Evolutionary conservation across 2,329 filamentous ascomycete species (phyloP).

Genomic region (Exophiala bonariae): DNA sequence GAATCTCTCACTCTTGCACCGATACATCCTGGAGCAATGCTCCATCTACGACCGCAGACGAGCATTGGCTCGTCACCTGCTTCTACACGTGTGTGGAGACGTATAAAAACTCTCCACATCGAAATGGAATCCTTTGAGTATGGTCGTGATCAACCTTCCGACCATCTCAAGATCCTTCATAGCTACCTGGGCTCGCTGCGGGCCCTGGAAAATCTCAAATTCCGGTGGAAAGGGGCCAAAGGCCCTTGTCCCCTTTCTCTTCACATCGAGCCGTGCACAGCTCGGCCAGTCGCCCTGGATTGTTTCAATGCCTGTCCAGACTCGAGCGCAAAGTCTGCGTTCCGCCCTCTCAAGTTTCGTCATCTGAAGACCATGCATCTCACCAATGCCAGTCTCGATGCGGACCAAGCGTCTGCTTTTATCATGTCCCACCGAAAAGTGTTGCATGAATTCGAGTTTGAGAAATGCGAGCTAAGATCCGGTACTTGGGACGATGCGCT

Average conservation of each 20-base stretch:
- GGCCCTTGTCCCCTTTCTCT: conserved; percentile 74
- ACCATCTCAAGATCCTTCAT: conserved; percentile 77
- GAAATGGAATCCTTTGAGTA: conserved; percentile 71
- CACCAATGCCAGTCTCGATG: conserved; percentile 71
- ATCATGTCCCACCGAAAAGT: conserved; percentile 66
- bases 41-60: conserved; percentile 72
- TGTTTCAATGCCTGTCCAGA: conserved; percentile 36
- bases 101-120: conserved; percentile 73
- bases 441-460: conserved; percentile 76
- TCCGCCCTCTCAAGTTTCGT: conserved; percentile 63
- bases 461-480: conserved; percentile 68
- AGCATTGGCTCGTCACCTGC: conserved; percentile 75
- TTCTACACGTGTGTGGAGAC: conserved; percentile 71
- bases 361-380: conserved; percentile 68
- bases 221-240: conserved; percentile 72
- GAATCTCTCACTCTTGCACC: conserved; percentile 69
- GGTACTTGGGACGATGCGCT: conserved; percentile 82
- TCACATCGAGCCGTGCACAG: conserved; percentile 65
- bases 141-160: conserved; percentile 59
- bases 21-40: conserved; percentile 73
- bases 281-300: conserved; percentile 46
- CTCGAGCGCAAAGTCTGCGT: conserved; percentile 43
- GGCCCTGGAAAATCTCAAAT: conserved; percentile 68
- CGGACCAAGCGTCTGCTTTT: conserved; percentile 68
- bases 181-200: conserved; percentile 73